phyloP scores from a whole-genome alignment of 2,329 filamentous ascomycete genomes.

The Zymoseptoria tritici region DNA sequence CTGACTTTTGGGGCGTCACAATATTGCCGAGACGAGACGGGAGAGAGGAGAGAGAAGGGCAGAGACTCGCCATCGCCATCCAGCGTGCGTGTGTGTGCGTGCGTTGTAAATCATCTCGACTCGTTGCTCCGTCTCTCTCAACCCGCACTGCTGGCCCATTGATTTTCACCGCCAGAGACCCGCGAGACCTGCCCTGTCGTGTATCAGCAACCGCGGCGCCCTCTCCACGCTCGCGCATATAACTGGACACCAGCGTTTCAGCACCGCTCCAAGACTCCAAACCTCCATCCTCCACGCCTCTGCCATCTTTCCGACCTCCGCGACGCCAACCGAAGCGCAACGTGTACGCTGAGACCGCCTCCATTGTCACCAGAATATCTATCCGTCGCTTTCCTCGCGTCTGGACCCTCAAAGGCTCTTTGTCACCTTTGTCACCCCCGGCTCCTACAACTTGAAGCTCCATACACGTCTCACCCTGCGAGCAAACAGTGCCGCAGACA shows the following conservation, averaged over 20 bases:
- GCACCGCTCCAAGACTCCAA: not conserved
- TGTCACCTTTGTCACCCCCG: not conserved
- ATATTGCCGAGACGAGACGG: not conserved
- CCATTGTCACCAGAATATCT: not conserved
- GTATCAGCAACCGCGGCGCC: not conserved
- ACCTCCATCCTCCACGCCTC: not conserved
- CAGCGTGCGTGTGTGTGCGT: not conserved
- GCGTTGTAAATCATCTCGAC: not conserved
- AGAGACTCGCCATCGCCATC: not conserved
- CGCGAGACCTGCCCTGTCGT: not conserved
- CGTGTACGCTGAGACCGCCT: not conserved
- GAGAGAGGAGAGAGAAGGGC: not conserved
- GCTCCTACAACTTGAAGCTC: not conserved
- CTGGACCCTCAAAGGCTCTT: not conserved
- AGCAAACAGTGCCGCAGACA: not conserved
- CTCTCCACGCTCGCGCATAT: not conserved
- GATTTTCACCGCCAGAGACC: not conserved
- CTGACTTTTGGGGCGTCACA: not conserved
- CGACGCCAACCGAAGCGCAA: not conserved
- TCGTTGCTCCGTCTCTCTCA: not conserved
- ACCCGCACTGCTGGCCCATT: not conserved
- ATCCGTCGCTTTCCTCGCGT: not conserved
- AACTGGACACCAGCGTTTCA: not conserved
- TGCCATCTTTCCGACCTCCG: not conserved
- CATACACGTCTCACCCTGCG: not conserved